phyloP scores from a whole-genome alignment of 2,329 filamentous ascomycete genomes.

The Trichoderma sp. region DNA sequence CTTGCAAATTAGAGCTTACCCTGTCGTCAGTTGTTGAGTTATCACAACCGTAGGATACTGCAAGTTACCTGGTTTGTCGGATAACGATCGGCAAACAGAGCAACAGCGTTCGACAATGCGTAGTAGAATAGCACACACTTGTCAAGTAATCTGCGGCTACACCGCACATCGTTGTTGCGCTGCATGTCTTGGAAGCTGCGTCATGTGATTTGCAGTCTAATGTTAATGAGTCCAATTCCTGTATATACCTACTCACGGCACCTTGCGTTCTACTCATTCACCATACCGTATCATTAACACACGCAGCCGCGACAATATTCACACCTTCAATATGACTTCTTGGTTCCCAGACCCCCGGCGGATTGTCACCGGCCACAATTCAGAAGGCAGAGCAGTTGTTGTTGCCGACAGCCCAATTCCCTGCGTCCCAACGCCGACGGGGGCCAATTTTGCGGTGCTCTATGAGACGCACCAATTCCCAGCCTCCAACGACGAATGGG shows the following conservation, averaged over 20 bases:
- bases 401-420: slow-evolving; percentile 26
- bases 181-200: neutral
- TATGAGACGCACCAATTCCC: slow-evolving; percentile 32
- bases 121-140: neutral
- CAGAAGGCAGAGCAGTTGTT: slow-evolving; percentile 25
- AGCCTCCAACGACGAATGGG: slow-evolving; percentile 29
- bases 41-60: neutral
- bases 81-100: neutral
- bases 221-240: neutral
- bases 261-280: neutral
- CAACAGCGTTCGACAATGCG: neutral
- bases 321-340: slow-evolving; percentile 1
- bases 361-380: slow-evolving; percentile 30
- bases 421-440: slow-evolving; percentile 7
- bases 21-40: neutral
- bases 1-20: neutral
- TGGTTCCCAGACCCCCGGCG: slow-evolving; percentile 26
- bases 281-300: neutral
- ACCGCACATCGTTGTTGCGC: neutral
- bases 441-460: slow-evolving; percentile 28
- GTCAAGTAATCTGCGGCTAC: slow-evolving; percentile 7
- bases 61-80: neutral
- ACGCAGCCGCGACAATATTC: neutral
- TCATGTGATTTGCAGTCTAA: slow-evolving; percentile 17
- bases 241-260: neutral